Percentiles rank a stretch among this genome's conserved stretches.
These are phyloP conservation scores for Trichoderma erinaceum DNA, from an alignment of 495 filamentous ascomycete species.

Conservation along the genomic window DNA sequence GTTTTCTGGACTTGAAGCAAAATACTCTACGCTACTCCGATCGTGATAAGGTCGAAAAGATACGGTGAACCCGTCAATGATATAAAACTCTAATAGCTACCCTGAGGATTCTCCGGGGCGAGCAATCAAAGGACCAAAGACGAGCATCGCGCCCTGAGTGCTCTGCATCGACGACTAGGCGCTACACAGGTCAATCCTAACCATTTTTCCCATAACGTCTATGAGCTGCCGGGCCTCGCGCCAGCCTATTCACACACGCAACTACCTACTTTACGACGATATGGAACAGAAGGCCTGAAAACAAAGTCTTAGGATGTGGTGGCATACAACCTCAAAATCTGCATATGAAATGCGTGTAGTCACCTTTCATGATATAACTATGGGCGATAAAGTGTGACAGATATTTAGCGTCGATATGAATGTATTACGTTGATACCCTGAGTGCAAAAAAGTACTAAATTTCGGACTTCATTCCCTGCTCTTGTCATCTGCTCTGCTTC, in stretches of 20 bases:
- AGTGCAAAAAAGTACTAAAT: neutral
- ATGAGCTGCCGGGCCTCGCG: neutral
- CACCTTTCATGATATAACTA: neutral
- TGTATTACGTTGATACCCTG: neutral
- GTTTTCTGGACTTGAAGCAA: neutral
- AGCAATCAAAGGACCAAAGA: no score
- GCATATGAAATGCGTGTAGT: neutral
- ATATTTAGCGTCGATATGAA: neutral
- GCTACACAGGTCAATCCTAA: neutral
- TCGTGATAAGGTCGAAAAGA: neutral
- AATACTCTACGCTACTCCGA: neutral
- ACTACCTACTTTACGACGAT: neutral
- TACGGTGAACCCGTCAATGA: neutral
- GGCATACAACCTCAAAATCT: neutral
- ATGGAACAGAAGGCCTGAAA: neutral
- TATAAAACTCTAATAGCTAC: neutral
- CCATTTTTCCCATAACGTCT: neutral
- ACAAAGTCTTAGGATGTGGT: neutral
- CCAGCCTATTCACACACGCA: neutral
- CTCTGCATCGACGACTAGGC: no score
- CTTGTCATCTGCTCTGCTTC: no score
- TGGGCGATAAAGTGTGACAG: neutral
- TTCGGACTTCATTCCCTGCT: neutral
- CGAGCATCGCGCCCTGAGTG: no score
- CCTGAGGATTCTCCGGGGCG: neutral